phyloP scores from a whole-genome alignment of 2,329 filamentous ascomycete species.

The Corniculantispora saksenae region DNA sequence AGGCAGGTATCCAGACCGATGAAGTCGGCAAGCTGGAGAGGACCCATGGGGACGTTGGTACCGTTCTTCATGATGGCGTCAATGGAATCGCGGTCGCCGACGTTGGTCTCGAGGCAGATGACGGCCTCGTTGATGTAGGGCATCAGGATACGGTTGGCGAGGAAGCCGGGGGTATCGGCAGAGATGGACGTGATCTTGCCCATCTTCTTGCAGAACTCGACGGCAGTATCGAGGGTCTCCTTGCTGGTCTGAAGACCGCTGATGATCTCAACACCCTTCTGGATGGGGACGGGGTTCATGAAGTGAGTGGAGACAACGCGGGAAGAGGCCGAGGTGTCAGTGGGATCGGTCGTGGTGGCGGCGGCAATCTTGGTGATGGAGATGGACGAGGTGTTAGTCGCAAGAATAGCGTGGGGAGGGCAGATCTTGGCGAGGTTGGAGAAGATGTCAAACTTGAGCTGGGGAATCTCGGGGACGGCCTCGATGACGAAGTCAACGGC shows the following conservation, averaged over 20 bases:
- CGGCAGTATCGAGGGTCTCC: slow-evolving; percentile 76
- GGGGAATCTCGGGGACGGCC: slow-evolving; percentile 88
- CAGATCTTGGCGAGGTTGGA: slow-evolving; percentile 77
- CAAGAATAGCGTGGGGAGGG: slow-evolving; percentile 82
- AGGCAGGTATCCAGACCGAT: slow-evolving; percentile 96
- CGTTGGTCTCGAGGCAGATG: slow-evolving; percentile 90
- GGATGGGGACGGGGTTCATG: slow-evolving; percentile 97
- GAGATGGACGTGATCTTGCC: slow-evolving; percentile 88
- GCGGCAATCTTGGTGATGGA: slow-evolving; percentile 96
- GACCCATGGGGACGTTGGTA: slow-evolving; percentile 98
- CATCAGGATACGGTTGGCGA: slow-evolving; percentile 97
- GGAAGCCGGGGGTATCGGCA: slow-evolving; percentile 87
- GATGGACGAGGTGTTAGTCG: slow-evolving; percentile 98
- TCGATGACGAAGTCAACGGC: slow-evolving; percentile 97
- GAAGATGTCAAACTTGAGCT: slow-evolving; percentile 88
- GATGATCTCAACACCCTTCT: slow-evolving; percentile 98
- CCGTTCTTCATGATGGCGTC: slow-evolving; percentile 99
- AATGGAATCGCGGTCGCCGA: slow-evolving; percentile 87
- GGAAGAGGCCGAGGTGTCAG: slow-evolving; percentile 76
- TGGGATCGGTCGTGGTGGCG: slow-evolving; percentile 76
- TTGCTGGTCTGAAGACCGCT: slow-evolving; percentile 87
- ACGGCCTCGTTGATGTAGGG: slow-evolving; percentile 99
- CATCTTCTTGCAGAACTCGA: slow-evolving; percentile 87
- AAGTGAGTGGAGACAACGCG: slow-evolving; percentile 96
- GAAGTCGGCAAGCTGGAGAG: slow-evolving; percentile 90